phyloP scores from a whole-genome alignment of 495 filamentous ascomycete species.

The Annulohypoxylon nitens region DNA sequence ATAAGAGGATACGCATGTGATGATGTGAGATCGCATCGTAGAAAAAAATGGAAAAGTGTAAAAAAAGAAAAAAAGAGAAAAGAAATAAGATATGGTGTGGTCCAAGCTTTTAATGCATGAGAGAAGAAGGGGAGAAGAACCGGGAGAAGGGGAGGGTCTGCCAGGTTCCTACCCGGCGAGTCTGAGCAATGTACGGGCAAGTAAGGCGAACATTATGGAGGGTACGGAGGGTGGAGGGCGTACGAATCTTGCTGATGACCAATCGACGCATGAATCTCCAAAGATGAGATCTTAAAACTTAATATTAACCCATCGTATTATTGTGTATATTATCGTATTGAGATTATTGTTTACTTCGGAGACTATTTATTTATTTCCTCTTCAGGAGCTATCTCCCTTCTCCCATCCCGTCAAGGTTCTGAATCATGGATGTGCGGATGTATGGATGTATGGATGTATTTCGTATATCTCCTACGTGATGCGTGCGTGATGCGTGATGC shows the following conservation, averaged over 20 bases:
- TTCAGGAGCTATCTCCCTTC: conserved; percentile 16
- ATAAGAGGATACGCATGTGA: conserved; percentile 31
- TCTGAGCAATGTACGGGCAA: not conserved
- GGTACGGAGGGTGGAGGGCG: conserved; percentile 9
- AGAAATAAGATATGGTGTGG: conserved; percentile 15
- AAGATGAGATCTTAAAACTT: conserved; percentile 46
- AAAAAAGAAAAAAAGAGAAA: conserved; percentile 30
- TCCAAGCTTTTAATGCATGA: conserved; percentile 23
- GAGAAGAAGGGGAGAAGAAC: not conserved
- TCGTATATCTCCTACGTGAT: conserved; percentile 20
- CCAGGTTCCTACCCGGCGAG: not conserved
- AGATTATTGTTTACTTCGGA: conserved; percentile 46
- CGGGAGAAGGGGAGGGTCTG: conserved; percentile 5
- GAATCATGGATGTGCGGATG: not conserved
- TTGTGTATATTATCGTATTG: conserved; percentile 51
- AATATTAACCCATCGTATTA: conserved; percentile 46
- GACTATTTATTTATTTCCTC: conserved; percentile 43
- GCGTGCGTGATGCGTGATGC: not conserved
- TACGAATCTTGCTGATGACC: conserved; percentile 12
- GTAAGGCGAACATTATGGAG: conserved; percentile 9
- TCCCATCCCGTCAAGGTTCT: conserved; percentile 2
- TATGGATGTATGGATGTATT: not conserved
- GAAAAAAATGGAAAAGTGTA: conserved; percentile 11
- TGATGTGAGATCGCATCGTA: conserved; percentile 35
- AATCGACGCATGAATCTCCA: conserved; percentile 43